These are phyloP conservation scores for Fusarium beomiforme DNA, from an alignment of 2,329 filamentous ascomycete genomes.

Conservation along the genomic window DNA sequence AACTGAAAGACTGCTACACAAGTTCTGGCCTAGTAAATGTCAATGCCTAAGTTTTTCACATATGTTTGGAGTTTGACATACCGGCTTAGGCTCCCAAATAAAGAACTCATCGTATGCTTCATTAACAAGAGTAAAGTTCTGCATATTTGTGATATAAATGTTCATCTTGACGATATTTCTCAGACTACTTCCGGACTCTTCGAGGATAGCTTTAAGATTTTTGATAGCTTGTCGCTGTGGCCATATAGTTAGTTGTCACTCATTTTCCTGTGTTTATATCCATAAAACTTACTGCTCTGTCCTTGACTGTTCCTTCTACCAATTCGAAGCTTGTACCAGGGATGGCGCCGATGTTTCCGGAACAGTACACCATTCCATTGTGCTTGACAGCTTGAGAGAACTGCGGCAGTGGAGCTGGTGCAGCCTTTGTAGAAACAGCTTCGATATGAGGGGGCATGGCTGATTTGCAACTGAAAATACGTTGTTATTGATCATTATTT, in stretches of 20 bases:
- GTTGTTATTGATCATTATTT: not conserved
- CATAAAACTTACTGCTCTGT: not conserved
- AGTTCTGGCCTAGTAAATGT: conserved; percentile 57
- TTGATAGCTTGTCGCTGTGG: conserved; percentile 3
- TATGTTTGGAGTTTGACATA: conserved; percentile 47
- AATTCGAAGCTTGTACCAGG: conserved; percentile 59
- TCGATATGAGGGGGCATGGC: not conserved
- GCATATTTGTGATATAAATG: conserved; percentile 72
- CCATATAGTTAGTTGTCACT: not conserved
- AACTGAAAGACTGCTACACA: conserved; percentile 80
- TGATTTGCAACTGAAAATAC: not conserved
- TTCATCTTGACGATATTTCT: conserved; percentile 74
- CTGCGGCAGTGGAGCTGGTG: conserved; percentile 54
- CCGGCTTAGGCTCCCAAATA: conserved; percentile 56
- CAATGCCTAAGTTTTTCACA: conserved; percentile 39
- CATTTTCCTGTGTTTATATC: not conserved
- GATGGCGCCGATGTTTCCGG: conserved; percentile 69
- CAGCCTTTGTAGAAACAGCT: conserved; percentile 7
- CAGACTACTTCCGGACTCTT: conserved; percentile 67
- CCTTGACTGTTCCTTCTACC: conserved; percentile 59
- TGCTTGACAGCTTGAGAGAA: conserved; percentile 70
- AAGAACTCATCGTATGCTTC: conserved; percentile 64
- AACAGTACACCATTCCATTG: conserved; percentile 77
- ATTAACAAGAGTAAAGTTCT: conserved; percentile 69
- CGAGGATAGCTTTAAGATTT: conserved; percentile 56